Conservation (phyloP, 2,329 filamentous ascomycete genomes). For the Fusarium sp. region DNA sequence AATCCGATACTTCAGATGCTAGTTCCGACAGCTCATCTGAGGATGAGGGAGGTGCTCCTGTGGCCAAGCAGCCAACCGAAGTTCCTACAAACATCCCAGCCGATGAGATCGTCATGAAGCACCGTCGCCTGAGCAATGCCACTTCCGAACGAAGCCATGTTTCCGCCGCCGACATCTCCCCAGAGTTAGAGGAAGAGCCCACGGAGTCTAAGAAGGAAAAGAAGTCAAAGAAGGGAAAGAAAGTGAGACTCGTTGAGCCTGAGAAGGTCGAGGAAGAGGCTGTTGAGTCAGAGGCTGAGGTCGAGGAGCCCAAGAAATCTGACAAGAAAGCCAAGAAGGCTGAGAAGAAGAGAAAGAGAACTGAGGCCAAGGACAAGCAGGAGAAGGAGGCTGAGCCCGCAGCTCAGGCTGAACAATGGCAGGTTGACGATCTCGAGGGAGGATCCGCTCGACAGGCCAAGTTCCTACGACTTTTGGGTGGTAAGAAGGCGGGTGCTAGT, state of each 20-base stretch:
- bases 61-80: conserved; percentile 39
- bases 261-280: conserved; percentile 42
- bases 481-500: conserved; percentile 58
- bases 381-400: conserved; percentile 26
- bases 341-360: conserved; percentile 54
- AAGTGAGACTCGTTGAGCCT: conserved; percentile 25
- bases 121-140: conserved; percentile 50
- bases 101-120: conserved; percentile 50
- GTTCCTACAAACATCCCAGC: conserved; percentile 42
- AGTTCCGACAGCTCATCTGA: conserved; percentile 38
- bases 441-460: conserved; percentile 65
- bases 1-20: conserved; percentile 39
- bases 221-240: conserved; percentile 49
- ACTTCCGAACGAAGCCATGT: conserved; percentile 42
- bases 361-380: conserved; percentile 41
- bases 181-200: conserved; percentile 39
- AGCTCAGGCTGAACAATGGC: conserved; percentile 61
- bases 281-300: conserved; percentile 20
- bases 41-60: conserved; percentile 41
- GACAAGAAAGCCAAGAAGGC: conserved; percentile 52
- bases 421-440: conserved; percentile 64
- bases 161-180: conserved; percentile 26
- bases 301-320: conserved; percentile 31
- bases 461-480: conserved; percentile 68
- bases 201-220: conserved; percentile 45